Evolutionary conservation across 176 grass and related monocot species (phyloP).

Genomic region (Ananas comosus): DNA sequence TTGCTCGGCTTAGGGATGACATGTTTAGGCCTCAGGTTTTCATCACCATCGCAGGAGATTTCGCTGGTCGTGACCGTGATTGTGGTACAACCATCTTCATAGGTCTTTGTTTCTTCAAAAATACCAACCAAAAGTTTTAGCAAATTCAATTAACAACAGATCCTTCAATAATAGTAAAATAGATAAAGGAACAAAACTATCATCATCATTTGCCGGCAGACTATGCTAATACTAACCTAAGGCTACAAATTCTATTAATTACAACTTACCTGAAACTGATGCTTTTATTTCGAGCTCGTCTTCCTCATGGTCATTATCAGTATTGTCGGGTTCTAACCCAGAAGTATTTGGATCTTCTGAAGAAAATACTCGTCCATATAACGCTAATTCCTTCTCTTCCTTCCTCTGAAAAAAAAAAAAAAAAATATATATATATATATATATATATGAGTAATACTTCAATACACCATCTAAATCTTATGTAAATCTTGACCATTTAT

Average conservation of each 20-base stretch:
- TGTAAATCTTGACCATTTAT: too few relatives aligned
- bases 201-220: neutral
- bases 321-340: conserved; percentile 16
- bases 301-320: conserved; percentile 19
- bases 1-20: neutral
- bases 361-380: conserved; percentile 64
- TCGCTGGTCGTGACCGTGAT: conserved; percentile 69
- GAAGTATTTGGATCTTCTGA: conserved; percentile 23
- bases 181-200: neutral
- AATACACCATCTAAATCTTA: too few relatives aligned
- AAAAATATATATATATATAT: too few relatives aligned
- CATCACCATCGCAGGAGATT: conserved; percentile 36
- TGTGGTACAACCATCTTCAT: conserved; percentile 57
- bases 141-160: neutral
- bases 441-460: too few relatives aligned
- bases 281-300: conserved; percentile 31
- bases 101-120: conserved; percentile 67
- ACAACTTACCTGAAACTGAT: conserved; percentile 41
- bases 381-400: conserved; percentile 71
- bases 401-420: conserved; percentile 80
- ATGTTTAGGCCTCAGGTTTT: conserved; percentile 14
- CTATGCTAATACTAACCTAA: neutral
- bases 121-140: conserved; percentile 5
- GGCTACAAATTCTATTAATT: neutral
- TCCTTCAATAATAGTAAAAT: neutral